Evolutionary conservation across 2,329 filamentous ascomycete species (phyloP), one percentile per base, ranked within the genome.

Genomic region (Fusarium domesticum): DNA sequence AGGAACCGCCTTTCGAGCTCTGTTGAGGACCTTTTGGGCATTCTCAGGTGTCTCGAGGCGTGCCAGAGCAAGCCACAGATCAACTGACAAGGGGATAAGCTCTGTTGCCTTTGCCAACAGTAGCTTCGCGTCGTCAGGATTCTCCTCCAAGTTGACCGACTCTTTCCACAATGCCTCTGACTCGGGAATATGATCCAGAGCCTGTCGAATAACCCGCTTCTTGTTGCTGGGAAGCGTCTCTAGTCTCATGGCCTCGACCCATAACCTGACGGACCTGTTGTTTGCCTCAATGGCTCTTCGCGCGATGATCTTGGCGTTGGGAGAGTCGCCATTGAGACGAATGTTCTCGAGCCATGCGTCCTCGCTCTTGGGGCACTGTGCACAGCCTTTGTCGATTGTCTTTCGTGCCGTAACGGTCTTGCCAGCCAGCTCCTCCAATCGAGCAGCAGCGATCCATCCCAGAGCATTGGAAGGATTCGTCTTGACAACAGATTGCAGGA

Each of bases 81-180:
- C 95, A 30, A 96, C 85, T 1, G 92, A 96, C 6, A 95, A 75
- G 0, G 92, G 92, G 43, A 98, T 95, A 45, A 96, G 86, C 59
- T 98, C 91, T 0, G 91, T 95, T 1, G 95, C 95, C 69, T 96
- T 96, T 37, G 90, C 91, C 36, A 98, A 80, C 42, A 98, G 76
- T 43, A 98, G 74, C 50, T 85, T 84, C 5, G 95, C 95, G 70
- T 96, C 90, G 20, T 85, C 86, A 0, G 87, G 81, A 56, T 96
- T 86, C 60, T 96, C 92, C 62, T 97, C 93, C 43, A 97, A 72
- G 57, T 97, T 97, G 51, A 98, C 92, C 5, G 92, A 86, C 64
- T 95, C 90, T 64, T 97, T 98, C 93, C 93, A 98, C n/a, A 98
- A 78, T 33, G 88, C 85, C 37, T 97, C 93, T 0, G 92, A 97